Base-by-base conservation (phyloP, 306 rosid species). In the Castanea mollissima region DNA sequence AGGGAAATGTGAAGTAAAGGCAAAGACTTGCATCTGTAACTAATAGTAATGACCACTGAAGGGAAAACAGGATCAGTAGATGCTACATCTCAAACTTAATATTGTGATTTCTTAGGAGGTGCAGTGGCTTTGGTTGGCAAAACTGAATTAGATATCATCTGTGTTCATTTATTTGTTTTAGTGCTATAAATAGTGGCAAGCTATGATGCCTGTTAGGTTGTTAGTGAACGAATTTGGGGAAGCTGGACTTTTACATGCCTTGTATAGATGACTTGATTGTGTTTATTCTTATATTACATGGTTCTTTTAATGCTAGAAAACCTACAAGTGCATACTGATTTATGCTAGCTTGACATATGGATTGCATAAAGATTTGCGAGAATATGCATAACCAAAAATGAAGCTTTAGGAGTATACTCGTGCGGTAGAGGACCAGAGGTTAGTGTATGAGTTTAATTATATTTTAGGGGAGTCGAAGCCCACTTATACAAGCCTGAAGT, bases 231-330 rank as follows among this genome's bases (percentile, higher is more conserved):
- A 62, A 72, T 9, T 49, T 63, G 19, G 74, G 46, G 56, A 52
- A 68, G 69, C 69, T 60, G 64, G 81, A 74, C 55, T 52, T 79
- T 68, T 31, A 77, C 83, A 71, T 85, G 79, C 75, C 68, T 59
- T 89, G 96, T 94, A 94, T 88, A 90, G 89, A 21, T 64, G 59
- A 74, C 32, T 77, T 65, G 65, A 81, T 78, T 81, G 29, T 80
- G 86, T 83, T 80, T 32, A 81, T 76, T 82, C 63, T 51, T 60
- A 73, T 85, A 19, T 64, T 60, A 75, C 82, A 19, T 73, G 69
- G 73, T 78, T 86, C 69, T 80, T 60, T 18, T 23, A 31, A 32
- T 59, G 72, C 41, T 68, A 35, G 41, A 34, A 35, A 8, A 68
- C 52, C 15, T 35, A 7, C n/a, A 0, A 34, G 52, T 9, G 0